A percentile compares a stretch with the other conserved stretches of the same genome.
Conservation (phyloP, 106 monocot species). For the Allium sativum region DNA sequence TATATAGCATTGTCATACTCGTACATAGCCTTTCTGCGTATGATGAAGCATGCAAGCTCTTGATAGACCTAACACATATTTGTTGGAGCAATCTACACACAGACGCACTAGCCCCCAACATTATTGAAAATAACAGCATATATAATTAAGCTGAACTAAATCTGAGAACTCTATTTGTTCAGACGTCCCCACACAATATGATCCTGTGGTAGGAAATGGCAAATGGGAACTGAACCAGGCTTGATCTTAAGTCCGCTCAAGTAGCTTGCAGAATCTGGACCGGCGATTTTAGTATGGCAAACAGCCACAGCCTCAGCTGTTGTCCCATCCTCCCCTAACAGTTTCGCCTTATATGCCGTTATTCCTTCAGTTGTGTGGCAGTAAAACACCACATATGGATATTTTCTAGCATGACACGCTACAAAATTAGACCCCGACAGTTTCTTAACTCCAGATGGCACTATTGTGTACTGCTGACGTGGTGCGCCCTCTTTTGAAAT, state of each 20-base stretch:
- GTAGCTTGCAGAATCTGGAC: neutral
- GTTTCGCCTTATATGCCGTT: conserved; percentile 19
- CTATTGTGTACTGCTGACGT: conserved; percentile 24
- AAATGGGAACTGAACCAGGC: conserved; percentile 47
- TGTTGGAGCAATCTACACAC: no score
- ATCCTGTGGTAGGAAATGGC: conserved; percentile 60
- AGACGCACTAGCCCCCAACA: no score
- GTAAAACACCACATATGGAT: conserved; percentile 45
- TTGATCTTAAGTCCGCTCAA: conserved; percentile 25
- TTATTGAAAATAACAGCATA: no score
- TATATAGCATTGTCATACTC: no score
- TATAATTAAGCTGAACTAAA: no score
- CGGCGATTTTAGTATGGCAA: neutral
- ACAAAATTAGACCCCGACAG: conserved; percentile 18
- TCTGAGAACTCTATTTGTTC: no score
- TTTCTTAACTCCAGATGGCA: neutral
- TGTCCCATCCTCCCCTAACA: conserved; percentile 28
- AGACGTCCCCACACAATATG: conserved; percentile 38
- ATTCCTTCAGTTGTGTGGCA: conserved; percentile 29
- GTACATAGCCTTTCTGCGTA: no score
- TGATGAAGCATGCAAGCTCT: no score
- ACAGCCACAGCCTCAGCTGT: conserved; percentile 35
- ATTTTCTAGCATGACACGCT: conserved; percentile 43
- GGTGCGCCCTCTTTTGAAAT: conserved; percentile 2
- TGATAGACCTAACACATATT: no score